Conservation (phyloP, 2,329 filamentous ascomycete species). For the Diaporthe destruens region DNA sequence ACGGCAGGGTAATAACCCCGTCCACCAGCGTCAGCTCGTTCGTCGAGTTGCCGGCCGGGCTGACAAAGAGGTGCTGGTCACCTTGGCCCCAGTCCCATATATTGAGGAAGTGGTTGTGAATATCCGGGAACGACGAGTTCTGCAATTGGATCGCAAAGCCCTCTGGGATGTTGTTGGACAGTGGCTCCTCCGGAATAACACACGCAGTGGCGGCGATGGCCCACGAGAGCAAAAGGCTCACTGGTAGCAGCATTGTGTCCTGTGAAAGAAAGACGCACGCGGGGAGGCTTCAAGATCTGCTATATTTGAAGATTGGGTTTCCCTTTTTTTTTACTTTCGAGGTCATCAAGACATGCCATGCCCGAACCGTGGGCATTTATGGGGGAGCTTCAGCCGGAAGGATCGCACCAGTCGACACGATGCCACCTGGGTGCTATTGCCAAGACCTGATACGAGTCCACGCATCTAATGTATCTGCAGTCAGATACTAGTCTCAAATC, state of each 20-base stretch:
- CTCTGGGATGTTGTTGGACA: conserved; percentile 51
- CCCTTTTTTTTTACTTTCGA: no score
- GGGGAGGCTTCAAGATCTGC: no score
- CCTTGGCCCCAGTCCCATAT: conserved; percentile 55
- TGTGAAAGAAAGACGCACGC: background rate
- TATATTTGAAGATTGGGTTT: no score
- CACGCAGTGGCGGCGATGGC: conserved; percentile 46
- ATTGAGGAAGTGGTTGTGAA: conserved; percentile 54
- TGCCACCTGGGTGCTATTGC: background rate
- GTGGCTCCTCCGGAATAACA: conserved; percentile 47
- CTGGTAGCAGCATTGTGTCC: background rate
- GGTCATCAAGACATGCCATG: background rate
- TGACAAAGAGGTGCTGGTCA: conserved; percentile 56
- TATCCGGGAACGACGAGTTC: conserved; percentile 52
- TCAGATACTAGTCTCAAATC: conserved; percentile 28
- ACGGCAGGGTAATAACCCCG: conserved; percentile 52
- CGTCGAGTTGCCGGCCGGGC: conserved; percentile 53
- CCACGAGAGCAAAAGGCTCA: background rate
- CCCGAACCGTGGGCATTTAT: conserved; percentile 7
- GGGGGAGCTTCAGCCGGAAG: conserved; percentile 2
- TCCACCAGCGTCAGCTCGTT: conserved; percentile 54
- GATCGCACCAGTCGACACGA: conserved; percentile 18
- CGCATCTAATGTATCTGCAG: conserved; percentile 29
- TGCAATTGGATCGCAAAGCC: conserved; percentile 54
- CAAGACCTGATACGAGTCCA: conserved; percentile 27